A percentile compares a stretch with the other conserved stretches of the same genome.
These are phyloP conservation scores for Leccinum huronense DNA, from an alignment of 1,284 basidiomycete genomes.

Conservation along the genomic window DNA sequence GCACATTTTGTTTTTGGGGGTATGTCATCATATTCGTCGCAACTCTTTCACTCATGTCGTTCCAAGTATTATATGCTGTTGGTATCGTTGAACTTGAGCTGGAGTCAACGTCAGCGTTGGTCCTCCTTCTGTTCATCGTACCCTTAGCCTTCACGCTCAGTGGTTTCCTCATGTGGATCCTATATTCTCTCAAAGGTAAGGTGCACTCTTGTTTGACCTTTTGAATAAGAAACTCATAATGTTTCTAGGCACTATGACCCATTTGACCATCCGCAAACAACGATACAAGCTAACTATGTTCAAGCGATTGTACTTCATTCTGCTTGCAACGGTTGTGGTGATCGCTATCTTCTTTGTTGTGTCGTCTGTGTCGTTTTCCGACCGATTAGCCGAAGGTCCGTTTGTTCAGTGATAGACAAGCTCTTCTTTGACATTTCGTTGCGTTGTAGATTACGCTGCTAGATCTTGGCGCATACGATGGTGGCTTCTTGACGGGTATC, in stretches of 20 bases:
- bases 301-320: conserved; percentile 80
- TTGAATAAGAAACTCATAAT: conserved; percentile 9
- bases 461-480: conserved; percentile 93
- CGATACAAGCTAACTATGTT: conserved; percentile 87
- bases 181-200: conserved; percentile 82
- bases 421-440: conserved; percentile 1
- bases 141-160: conserved; percentile 93
- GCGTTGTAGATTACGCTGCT: conserved; percentile 77
- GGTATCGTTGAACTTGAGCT: conserved; percentile 91
- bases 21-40: conserved; percentile 36
- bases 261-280: conserved; percentile 83
- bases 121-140: conserved; percentile 84
- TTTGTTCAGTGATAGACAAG: conserved; percentile 3
- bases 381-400: conserved; percentile 82
- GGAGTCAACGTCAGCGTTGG: conserved; percentile 79
- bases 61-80: conserved; percentile 81
- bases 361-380: conserved; percentile 88
- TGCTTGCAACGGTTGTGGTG: conserved; percentile 81
- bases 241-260: conserved; percentile 72
- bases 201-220: conserved; percentile 5
- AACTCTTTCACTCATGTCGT: conserved; percentile 9
- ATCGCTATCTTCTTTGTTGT: conserved; percentile 91
- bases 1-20: conserved; percentile 94
- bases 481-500: conserved; percentile 97
- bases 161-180: conserved; percentile 93